Percentiles rank a stretch among this genome's conserved stretches.
These are phyloP conservation scores for Serendipita sp. DNA, from an alignment of 768 basidiomycete species.

Conservation along the genomic window DNA sequence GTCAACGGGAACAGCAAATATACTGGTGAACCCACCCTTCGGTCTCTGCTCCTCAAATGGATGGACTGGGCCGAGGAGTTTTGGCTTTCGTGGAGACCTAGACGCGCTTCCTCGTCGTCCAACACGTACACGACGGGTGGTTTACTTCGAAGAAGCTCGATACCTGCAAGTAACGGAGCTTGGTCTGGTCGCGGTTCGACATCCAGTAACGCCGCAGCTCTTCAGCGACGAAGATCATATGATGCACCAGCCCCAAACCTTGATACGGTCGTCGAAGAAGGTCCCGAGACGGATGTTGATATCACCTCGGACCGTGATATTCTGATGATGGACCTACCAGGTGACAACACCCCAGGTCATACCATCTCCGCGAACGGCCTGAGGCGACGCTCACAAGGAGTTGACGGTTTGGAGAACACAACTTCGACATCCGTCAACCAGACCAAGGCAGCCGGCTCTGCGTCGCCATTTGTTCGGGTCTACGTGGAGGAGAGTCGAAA, in stretches of 20 bases:
- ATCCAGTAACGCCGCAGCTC: neutral
- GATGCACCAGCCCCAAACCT: neutral
- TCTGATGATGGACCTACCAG: neutral
- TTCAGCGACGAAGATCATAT: neutral
- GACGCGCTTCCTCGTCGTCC: neutral
- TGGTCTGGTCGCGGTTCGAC: neutral
- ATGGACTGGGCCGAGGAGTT: neutral
- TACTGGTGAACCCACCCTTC: neutral
- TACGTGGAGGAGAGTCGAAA: neutral
- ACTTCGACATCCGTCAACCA: neutral
- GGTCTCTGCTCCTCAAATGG: neutral
- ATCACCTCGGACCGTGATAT: neutral
- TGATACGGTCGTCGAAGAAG: neutral
- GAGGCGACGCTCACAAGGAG: neutral
- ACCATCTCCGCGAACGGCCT: neutral
- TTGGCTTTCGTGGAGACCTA: neutral
- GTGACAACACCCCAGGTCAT: neutral
- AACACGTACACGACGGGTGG: neutral
- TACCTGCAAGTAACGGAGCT: no score
- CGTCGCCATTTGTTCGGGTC: neutral
- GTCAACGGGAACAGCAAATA: neutral
- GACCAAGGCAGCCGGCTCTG: neutral
- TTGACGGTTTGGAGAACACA: neutral
- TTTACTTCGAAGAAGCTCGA: neutral
- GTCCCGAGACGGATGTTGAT: neutral